Base-by-base conservation (phyloP, 441 rosid species). In the Adansonia madagascariensis region DNA sequence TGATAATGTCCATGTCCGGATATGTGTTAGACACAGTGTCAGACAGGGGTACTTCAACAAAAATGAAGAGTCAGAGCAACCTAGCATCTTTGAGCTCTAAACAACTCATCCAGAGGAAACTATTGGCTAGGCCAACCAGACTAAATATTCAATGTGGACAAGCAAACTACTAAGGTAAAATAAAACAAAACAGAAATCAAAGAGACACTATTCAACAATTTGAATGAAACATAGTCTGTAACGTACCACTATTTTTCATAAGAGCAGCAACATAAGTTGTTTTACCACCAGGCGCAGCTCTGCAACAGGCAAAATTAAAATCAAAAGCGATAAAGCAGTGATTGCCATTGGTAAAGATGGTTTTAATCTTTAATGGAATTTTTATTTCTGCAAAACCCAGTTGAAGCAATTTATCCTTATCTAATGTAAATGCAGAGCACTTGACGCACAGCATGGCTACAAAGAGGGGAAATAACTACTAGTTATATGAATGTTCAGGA, bases 281-380 rank as follows among this genome's bases (percentile, higher is more conserved):
- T 88, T 95, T 95, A 80, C 98, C 98, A 78, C 98, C 99, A 71
- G 99, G 98, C 22, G 99, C 97, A 71, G 99, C 99, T 82, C 98
- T 96, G 90, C 84, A 90, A 63, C 75, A 82, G 14, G 79, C 24
- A 80, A 61, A 80, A 76, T 59, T 18, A 17, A 74, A 31, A 53
- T 71, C 73, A 31, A 31, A 31, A 31, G 39, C 3, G 39, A 31
- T 31, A 31, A 31, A 31, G 39, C 39, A 31, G 39, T 31, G 39
- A 31, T 31, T 31, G 39, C 35, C 35, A 31, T 31, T 31, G 39
- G 0, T 31, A 31, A 31, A 31, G 4, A 31, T 31, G 39, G 39
- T 31, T 31, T 31, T 31, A 31, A 31, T 31, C 39, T 31, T 31
- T 31, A 31, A 31, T 31, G 39, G 39, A 31, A 31, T 24, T 31